phyloP scores from a whole-genome alignment of 345 rosid genomes.

The Garcia nutans region DNA sequence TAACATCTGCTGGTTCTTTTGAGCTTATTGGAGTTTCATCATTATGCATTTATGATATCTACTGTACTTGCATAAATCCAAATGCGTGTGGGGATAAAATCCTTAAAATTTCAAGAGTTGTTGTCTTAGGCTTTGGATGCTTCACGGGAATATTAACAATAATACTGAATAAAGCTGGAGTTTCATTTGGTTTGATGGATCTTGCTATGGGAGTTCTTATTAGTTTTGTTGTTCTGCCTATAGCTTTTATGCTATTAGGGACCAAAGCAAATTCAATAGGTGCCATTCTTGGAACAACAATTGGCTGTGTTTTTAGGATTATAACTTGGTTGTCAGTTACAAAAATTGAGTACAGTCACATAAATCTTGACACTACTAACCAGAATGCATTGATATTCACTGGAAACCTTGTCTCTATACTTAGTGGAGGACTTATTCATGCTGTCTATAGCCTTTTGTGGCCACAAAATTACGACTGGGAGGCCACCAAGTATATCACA shows the following conservation, averaged over 20 bases:
- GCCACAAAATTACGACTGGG: slow-evolving; percentile 86
- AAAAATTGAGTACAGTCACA: slow-evolving; percentile 54
- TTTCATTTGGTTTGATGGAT: slow-evolving; percentile 95
- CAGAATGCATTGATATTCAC: slow-evolving; percentile 84
- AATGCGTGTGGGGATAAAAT: slow-evolving; percentile 68
- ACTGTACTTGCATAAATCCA: slow-evolving; percentile 85
- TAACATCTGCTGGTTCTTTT: slow-evolving; percentile 89
- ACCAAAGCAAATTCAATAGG: slow-evolving; percentile 80
- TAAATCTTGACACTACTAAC: slow-evolving; percentile 74
- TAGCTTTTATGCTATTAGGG: slow-evolving; percentile 92
- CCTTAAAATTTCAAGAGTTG: slow-evolving; percentile 64
- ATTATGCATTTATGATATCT: slow-evolving; percentile 79
- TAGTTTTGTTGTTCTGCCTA: slow-evolving; percentile 87
- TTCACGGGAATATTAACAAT: slow-evolving; percentile 95
- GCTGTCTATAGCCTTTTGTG: slow-evolving; percentile 55
- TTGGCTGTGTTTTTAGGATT: slow-evolving; percentile 74
- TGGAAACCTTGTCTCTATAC: slow-evolving; percentile 76
- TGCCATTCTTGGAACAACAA: slow-evolving; percentile 64
- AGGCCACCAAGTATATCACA: slow-evolving; percentile 74
- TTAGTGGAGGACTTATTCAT: slow-evolving; percentile 76
- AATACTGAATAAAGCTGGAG: slow-evolving; percentile 76
- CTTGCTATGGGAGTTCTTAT: slow-evolving; percentile 87
- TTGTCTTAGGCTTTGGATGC: slow-evolving; percentile 80
- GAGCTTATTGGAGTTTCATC: slow-evolving; percentile 94
- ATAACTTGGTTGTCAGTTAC: slow-evolving; percentile 69